Base-by-base conservation (phyloP, 2,329 filamentous ascomycete species). In the Alternaria tenuissima region DNA sequence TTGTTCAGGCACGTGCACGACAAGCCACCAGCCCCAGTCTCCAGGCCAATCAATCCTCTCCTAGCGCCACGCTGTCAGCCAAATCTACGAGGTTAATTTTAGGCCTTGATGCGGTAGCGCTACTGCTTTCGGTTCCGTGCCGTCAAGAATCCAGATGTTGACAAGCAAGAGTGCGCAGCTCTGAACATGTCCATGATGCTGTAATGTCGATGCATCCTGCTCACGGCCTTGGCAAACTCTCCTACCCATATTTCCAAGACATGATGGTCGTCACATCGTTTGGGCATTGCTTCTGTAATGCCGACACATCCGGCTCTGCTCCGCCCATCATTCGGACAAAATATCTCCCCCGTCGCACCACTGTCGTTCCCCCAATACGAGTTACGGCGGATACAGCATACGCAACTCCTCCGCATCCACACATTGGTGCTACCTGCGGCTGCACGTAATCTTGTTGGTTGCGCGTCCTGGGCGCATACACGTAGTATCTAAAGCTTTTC, bases 251-350 rank as follows among this genome's bases (percentile, higher is more conserved):
- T 52, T 41, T 36, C 54, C 41, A 55, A 38, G 43, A 51, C 30
- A 32, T 46, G 30, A 34, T 52, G 36, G n/a, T 20, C 38, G 38
- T 39, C 38, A 20, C n/a, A 39, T 38, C 24, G 57, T 59, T 52
- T 59, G 26, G 52, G 43, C 30, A 18, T 28, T 49, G 38, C 24
- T 42, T 38, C 38, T n/a, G 30, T 24, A 22, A 30, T 59, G 52
- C 58, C 58, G 58, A 52, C 39, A 47, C 43, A 57, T 46, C 58
- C 58, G 57, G 48, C 39, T 60, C 52, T 22, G 52, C 52, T 46
- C 44, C 34, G 42, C 34, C 41, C 26, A 34, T 43, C 20, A 4
- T 32, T 56, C 52, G 52, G 52, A 30, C 57, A 56, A 26, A 26
- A 26, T n/a, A 38, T 49, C 39, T 56, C 38, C 16, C 41, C 41